Evolutionary conservation across 116 monocot species (phyloP), one percentile per base, ranked within the genome.

Genomic region (Trichopus zeylanicus): DNA sequence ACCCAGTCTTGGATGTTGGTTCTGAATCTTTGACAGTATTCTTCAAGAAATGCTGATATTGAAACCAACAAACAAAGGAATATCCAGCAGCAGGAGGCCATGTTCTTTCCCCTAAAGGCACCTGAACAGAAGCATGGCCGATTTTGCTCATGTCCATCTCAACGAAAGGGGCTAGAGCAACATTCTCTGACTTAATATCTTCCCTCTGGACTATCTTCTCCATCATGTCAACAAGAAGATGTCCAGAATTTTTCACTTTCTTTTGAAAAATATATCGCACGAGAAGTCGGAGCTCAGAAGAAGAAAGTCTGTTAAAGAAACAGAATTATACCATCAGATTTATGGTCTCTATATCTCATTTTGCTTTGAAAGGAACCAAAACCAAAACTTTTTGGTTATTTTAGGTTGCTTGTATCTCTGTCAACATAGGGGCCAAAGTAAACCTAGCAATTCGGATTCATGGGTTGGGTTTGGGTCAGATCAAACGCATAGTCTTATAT

Each of bases 21-120:
- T 85, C 88, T 31, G 67, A 67, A 57, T 98, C 98, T 59, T 79
- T 88, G 47, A 37, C 47, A 52, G 79, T 74, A 56, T 19, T 64
- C 66, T 73, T 99, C 5, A 74, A 62, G 22, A 88, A 75, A 57
- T 77, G 84, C 0, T 49, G 71, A 66, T 77, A 89, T 65, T 89
- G 92, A 73, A 99, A 99, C 99, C 99, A 99, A 53, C 99, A 92
- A 52, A 88, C 81, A 74, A 99, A 99, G 29, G 99, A 92, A 79
- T 99, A 99, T 25, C 99, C 99, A 61, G 89, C 92, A 78, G 86
- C 80, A 62, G 99, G 99, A 72, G 99, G 99, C 99, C 99, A 99
- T 26, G 87, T 88, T 72, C 99, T 91, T 70, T 99, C 99, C 59
- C 99, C 99, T 59, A 99, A 72, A 21, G 92, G 86, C 22, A 99